Conservation (phyloP, 1,284 basidiomycete genomes). For the Papiliotrema fonsecae region DNA sequence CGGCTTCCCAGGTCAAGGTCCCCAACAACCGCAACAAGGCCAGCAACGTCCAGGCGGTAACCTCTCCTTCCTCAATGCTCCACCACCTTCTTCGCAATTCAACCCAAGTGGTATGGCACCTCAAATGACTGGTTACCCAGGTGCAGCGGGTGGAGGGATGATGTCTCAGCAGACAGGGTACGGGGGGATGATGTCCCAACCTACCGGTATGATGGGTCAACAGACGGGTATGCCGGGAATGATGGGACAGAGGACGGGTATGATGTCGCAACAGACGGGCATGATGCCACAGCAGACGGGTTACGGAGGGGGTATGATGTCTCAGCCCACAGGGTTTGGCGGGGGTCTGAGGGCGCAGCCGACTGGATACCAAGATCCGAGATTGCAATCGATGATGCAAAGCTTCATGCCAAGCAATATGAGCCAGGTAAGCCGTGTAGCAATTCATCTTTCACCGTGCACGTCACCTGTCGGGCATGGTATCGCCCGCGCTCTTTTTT, state of each 20-base stretch:
- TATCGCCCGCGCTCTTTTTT: too few relatives aligned
- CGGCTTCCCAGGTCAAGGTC: slow-evolving; percentile 25
- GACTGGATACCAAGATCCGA: slow-evolving; percentile 60
- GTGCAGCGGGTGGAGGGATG: background rate
- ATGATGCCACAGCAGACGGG: slow-evolving; percentile 49
- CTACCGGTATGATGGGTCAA: slow-evolving; percentile 4
- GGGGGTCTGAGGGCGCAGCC: slow-evolving; percentile 36
- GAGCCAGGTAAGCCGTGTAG: slow-evolving; percentile 31
- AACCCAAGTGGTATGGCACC: slow-evolving; percentile 1
- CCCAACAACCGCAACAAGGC: slow-evolving; percentile 22
- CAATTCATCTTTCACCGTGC: background rate
- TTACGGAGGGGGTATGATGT: slow-evolving; percentile 53
- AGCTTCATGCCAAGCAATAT: slow-evolving; percentile 67
- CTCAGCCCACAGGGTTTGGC: slow-evolving; percentile 67
- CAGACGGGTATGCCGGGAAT: slow-evolving; percentile 16
- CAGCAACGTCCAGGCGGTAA: slow-evolving; percentile 15
- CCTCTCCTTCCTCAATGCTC: slow-evolving; percentile 45
- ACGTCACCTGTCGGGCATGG: background rate
- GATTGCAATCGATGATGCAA: slow-evolving; percentile 75
- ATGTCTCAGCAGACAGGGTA: too few relatives aligned
- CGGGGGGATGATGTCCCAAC: too few relatives aligned
- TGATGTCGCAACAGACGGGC: slow-evolving; percentile 43
- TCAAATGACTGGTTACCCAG: background rate
- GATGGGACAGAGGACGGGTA: slow-evolving; percentile 24
- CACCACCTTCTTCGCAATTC: slow-evolving; percentile 31